phyloP scores from a whole-genome alignment of 1,284 basidiomycete genomes.

The Gymnopus androsaceus region DNA sequence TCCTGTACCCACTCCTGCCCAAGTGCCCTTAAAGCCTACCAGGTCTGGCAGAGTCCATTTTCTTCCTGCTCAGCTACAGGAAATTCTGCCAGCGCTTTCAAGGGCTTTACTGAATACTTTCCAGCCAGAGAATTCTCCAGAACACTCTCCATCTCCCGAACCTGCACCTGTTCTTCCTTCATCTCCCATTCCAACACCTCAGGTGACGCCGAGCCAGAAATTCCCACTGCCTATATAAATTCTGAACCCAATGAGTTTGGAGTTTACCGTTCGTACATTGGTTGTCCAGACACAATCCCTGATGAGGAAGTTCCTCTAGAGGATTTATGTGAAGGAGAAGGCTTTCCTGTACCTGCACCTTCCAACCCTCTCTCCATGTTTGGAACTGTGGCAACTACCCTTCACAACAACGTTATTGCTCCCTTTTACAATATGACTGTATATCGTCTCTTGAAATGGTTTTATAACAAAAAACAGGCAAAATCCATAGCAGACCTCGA shows the following conservation, averaged over 20 bases:
- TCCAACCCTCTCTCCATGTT: constrained; percentile 1
- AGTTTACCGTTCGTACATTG: neutral
- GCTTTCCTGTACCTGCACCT: too few relatives aligned
- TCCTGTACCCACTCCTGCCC: neutral
- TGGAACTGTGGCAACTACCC: neutral
- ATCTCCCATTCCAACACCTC: too few relatives aligned
- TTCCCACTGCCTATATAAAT: too few relatives aligned
- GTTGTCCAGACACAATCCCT: neutral
- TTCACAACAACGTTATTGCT: neutral
- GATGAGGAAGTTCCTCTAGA: constrained; percentile 9
- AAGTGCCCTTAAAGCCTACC: neutral
- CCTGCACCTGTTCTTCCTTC: too few relatives aligned
- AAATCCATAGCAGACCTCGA: too few relatives aligned
- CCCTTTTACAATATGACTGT: constrained; percentile 8
- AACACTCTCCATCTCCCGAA: neutral
- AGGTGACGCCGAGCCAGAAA: too few relatives aligned
- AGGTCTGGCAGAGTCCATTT: neutral
- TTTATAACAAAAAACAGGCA: neutral
- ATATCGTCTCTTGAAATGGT: constrained; percentile 13
- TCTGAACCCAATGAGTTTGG: constrained; percentile 11
- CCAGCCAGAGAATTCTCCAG: neutral
- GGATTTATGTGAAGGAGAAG: too few relatives aligned
- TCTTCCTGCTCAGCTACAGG: neutral
- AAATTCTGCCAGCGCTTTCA: neutral
- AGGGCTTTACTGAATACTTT: neutral